Evolutionary conservation across 2,329 filamentous ascomycete species (phyloP), one percentile per base, ranked within the genome.

Genomic region (Nemania sp.): DNA sequence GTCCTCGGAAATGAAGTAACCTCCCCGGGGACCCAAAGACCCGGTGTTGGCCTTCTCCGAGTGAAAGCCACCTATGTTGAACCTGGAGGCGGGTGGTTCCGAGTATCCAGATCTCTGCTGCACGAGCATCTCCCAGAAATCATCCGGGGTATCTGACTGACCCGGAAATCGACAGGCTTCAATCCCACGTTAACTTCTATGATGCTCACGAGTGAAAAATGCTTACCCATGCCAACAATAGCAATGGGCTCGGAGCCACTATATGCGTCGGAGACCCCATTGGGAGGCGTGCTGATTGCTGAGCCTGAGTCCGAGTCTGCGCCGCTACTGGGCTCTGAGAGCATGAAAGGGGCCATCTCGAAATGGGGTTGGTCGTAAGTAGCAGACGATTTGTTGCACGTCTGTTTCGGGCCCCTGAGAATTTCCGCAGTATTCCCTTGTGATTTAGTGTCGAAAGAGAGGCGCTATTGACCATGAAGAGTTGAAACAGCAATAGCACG

Each of bases 81-180:
- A 54, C 7, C 54, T 47, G 3, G 50, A 54, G 20, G 50, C 19
- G 17, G 54, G 54, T 3, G 46, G 46, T 42, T 57, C 51, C 20
- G 54, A 57, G 8, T 51, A 57, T 40, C 54, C 51, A 1, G 46
- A 54, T 44, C 54, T 47, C 36, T 57, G 41, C 15, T 57, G 26
- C 40, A 54, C 42, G 26, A 57, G 49, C 45, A 57, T 36, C 17
- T 57, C 44, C 54, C 54, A 57, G 44, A 57, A 57, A 0, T 57
- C 49, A 5, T 44, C 39, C 5, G 54, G 49, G 22, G 49, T 54
- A 24, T 54, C 45, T 9, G 41, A 49, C 17, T 54, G 31, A 6
- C 54, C 54, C 2, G 54, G 54, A 15, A 51, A 55, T 1, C 52
- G 47, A 30, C 52, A 55, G 8, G 41, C 52, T 55, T 28, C 40